These are phyloP conservation scores for Jacaranda mimosifolia DNA, from an alignment of 257 asterid species.

Conservation along the genomic window DNA sequence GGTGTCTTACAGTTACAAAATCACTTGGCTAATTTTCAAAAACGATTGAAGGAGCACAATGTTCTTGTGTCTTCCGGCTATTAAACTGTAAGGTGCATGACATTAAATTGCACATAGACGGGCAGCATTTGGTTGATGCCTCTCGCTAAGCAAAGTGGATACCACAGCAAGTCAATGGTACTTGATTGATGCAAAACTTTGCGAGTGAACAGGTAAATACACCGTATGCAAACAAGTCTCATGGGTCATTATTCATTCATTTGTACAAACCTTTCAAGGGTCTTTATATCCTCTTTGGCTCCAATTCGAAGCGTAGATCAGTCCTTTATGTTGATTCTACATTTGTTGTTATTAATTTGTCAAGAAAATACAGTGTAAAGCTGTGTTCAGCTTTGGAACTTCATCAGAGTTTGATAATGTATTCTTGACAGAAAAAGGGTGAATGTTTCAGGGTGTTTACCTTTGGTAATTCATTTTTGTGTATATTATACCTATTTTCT, in stretches of 20 bases:
- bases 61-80: constrained; percentile 85
- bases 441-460: constrained; percentile 19
- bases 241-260: constrained; percentile 27
- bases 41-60: constrained; percentile 84
- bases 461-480: not conserved
- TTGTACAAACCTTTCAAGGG: constrained; percentile 28
- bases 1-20: constrained; percentile 85
- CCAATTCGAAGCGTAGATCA: constrained; percentile 7
- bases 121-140: not conserved
- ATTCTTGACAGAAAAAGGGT: constrained; percentile 26
- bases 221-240: not conserved
- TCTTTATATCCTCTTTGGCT: constrained; percentile 31
- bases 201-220: not conserved
- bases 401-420: constrained; percentile 35
- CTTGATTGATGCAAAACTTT: constrained; percentile 21
- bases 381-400: constrained; percentile 44
- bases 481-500: not conserved
- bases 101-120: constrained; percentile 23
- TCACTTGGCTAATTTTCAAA: constrained; percentile 85
- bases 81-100: constrained; percentile 37
- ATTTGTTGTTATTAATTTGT: constrained; percentile 38
- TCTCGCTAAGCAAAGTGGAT: constrained; percentile 30
- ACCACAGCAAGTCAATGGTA: constrained; percentile 13
- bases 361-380: constrained; percentile 43
- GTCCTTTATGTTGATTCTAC: constrained; percentile 34